These are phyloP conservation scores for Solanum neorickii DNA, from an alignment of 257 asterid species.

Conservation along the genomic window DNA sequence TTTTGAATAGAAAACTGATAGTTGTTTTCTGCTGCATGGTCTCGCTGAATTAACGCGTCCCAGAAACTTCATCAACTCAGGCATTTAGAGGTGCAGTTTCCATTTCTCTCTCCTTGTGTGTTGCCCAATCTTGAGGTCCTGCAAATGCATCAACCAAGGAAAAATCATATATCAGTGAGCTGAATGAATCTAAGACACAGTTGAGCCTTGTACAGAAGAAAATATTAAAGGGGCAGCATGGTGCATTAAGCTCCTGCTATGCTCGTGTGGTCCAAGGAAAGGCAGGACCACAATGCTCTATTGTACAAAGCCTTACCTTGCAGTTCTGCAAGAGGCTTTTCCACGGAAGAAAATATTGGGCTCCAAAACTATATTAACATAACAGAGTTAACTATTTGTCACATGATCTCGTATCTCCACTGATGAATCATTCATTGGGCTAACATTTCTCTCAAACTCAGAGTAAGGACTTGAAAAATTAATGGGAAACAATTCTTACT, in stretches of 20 bases:
- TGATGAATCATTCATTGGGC: background rate
- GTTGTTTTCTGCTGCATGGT: background rate
- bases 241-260: background rate
- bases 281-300: background rate
- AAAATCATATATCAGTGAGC: background rate
- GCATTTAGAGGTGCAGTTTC: constrained; percentile 51
- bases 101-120: constrained; percentile 35
- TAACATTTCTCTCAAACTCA: background rate
- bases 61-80: background rate
- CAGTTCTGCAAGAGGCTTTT: background rate
- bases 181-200: background rate
- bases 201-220: background rate
- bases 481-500: constrained; percentile 35
- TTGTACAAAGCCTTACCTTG: background rate
- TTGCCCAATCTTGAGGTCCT: constrained; percentile 70
- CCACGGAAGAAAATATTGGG: background rate
- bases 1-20: background rate
- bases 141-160: background rate
- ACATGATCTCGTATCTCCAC: background rate
- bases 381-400: background rate
- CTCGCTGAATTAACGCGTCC: background rate
- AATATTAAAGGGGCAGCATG: background rate
- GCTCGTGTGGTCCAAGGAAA: background rate
- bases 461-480: background rate
- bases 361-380: background rate